Evolutionary conservation across 2,329 filamentous ascomycete genomes (phyloP).

Genomic region (Alternaria triticimaculans): DNA sequence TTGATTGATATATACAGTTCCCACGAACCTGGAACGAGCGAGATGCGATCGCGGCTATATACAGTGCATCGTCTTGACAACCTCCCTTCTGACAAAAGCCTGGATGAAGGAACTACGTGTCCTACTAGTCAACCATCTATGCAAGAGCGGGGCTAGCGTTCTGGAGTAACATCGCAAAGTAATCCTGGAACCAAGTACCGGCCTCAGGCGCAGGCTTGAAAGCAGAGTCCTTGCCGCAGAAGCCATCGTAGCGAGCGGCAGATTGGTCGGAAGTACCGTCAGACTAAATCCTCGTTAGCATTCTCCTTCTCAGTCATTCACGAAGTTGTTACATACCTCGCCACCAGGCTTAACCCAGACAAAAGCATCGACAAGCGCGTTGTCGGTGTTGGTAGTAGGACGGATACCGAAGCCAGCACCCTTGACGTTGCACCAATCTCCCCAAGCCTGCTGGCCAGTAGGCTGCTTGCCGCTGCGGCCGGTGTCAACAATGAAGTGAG

Average conservation of each 20-base stretch:
- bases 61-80: background rate
- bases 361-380: constrained; percentile 67
- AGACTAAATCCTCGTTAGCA: constrained; percentile 16
- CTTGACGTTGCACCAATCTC: constrained; percentile 72
- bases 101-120: too few relatives aligned
- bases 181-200: constrained; percentile 68
- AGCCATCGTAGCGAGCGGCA: constrained; percentile 60
- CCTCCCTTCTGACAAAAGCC: background rate
- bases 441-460: constrained; percentile 63
- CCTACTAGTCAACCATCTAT: background rate
- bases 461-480: constrained; percentile 69
- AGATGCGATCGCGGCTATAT: background rate
- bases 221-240: constrained; percentile 62
- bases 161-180: constrained; percentile 45
- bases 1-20: background rate
- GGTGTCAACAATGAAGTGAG: constrained; percentile 61
- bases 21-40: background rate
- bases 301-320: background rate
- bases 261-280: constrained; percentile 54
- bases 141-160: constrained; percentile 45
- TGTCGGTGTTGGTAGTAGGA: constrained; percentile 68
- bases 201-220: constrained; percentile 72
- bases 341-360: constrained; percentile 75
- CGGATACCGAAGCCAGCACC: constrained; percentile 69
- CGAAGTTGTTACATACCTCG: constrained; percentile 39